Evolutionary conservation across 306 rosid genomes (phyloP), one percentile per base, ranked within the genome.

Genomic region (Castanopsis chinensis): DNA sequence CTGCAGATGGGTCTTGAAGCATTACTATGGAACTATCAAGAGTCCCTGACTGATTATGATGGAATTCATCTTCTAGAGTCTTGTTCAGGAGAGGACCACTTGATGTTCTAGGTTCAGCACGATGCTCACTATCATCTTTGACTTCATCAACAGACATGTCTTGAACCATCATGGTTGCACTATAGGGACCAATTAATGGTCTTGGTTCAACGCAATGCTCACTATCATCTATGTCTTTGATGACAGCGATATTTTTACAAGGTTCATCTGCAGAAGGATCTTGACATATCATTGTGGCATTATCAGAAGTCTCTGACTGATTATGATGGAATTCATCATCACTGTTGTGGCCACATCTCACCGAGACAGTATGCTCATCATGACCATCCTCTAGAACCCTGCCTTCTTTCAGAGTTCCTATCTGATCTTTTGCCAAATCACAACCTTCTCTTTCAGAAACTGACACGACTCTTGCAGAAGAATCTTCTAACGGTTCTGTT

Each of bases 401-500:
- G 60, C 76, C 77, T 79, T 73, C 84, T 55, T 69, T 76, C 32
- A 54, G 59, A 78, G 59, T 78, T 57, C 18, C 83, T 58, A 17
- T 75, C 75, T n/a, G 76, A 77, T 51, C 72, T 67, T 75, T 84
- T 53, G 77, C 65, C 25, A 69, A 60, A 32, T 18, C 81, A 85
- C 32, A 70, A 25, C 55, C 76, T 74, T 78, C 85, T 21, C 56
- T 61, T 77, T 78, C 84, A 70, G 65, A 51, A 25, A 73, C 61
- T 14, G 10, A 72, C 53, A 10, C 19, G 41, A 55, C 41, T n/a
- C 77, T 84, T 75, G 56, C 84, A 69, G 80, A 30, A 55, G 81
- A 82, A 69, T 78, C 81, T 77, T 89, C 86, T 25, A 74, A 52
- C 33, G 49, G 69, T 69, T 64, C 82, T 69, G 49, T 65, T 72